Conservation (phyloP, 1,284 basidiomycete genomes). For the Sanguinoderma infundibulare region DNA sequence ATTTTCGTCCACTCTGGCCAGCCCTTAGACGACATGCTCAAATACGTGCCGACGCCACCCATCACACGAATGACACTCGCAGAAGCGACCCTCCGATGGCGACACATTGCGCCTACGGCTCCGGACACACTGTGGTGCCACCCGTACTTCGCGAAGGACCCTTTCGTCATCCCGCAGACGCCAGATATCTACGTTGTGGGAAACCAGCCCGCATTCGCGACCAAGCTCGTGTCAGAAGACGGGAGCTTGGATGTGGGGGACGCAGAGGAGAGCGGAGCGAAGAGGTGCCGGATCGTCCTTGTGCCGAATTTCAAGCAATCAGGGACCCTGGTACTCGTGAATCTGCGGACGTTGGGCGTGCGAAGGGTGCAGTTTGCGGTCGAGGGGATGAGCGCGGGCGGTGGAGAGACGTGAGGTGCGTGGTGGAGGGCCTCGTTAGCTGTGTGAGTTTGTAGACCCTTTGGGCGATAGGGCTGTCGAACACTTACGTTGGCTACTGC, state of each 20-base stretch:
- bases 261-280: slow-evolving; percentile 32
- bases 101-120: slow-evolving; percentile 96
- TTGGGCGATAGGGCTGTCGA: neutral
- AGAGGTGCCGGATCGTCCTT: slow-evolving; percentile 77
- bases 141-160: slow-evolving; percentile 88
- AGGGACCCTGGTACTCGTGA: slow-evolving; percentile 65
- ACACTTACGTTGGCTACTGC: neutral
- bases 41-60: slow-evolving; percentile 79
- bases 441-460: slow-evolving; percentile 3
- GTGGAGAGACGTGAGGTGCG: slow-evolving; percentile 16
- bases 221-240: slow-evolving; percentile 62
- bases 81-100: slow-evolving; percentile 86
- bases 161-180: slow-evolving; percentile 85
- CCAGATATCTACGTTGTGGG: slow-evolving; percentile 95
- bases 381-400: slow-evolving; percentile 34
- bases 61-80: slow-evolving; percentile 76
- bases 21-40: slow-evolving; percentile 93
- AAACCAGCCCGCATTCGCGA: slow-evolving; percentile 86
- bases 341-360: slow-evolving; percentile 58
- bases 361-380: slow-evolving; percentile 42
- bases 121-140: slow-evolving; percentile 99
- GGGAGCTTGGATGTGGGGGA: slow-evolving; percentile 27
- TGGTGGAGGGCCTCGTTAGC: neutral
- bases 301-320: slow-evolving; percentile 82
- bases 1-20: slow-evolving; percentile 90